These are phyloP conservation scores for Voacanga thouarsii DNA, from an alignment of 257 asterid species.

Conservation along the genomic window DNA sequence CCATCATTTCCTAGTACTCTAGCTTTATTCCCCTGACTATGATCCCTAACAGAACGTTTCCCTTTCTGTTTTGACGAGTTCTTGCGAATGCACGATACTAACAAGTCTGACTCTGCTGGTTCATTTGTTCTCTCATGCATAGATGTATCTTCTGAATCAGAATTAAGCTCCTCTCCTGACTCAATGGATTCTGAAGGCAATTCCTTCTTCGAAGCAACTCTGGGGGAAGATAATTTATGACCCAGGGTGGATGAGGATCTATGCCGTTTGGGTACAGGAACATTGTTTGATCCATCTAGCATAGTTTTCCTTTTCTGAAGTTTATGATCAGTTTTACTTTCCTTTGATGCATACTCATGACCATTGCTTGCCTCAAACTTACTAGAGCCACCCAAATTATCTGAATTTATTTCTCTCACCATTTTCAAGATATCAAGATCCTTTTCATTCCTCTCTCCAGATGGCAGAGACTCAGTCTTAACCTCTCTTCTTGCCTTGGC, in stretches of 20 bases:
- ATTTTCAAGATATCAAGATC: slow-evolving; percentile 76
- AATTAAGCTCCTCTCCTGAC: slow-evolving; percentile 46
- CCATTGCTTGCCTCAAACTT: slow-evolving; percentile 75
- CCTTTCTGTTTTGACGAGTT: slow-evolving; percentile 57
- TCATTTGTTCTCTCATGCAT: slow-evolving; percentile 40
- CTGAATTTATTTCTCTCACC: slow-evolving; percentile 82
- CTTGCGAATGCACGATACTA: slow-evolving; percentile 42
- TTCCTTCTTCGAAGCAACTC: slow-evolving; percentile 37
- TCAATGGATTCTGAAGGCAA: slow-evolving; percentile 37
- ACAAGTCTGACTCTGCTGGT: slow-evolving; percentile 50
- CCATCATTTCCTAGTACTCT: slow-evolving; percentile 28
- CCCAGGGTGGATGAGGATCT: slow-evolving; percentile 65
- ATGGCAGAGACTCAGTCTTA: slow-evolving; percentile 48
- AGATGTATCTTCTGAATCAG: slow-evolving; percentile 50
- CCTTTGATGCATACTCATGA: slow-evolving; percentile 40
- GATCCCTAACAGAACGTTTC: slow-evolving; percentile 47
- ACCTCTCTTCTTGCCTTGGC: slow-evolving; percentile 75
- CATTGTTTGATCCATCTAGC: slow-evolving; percentile 45
- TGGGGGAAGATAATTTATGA: slow-evolving; percentile 36
- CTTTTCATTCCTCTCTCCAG: slow-evolving; percentile 42
- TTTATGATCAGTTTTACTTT: slow-evolving; percentile 39
- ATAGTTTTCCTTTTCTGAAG: slow-evolving; percentile 57
- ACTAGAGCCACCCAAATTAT: slow-evolving; percentile 44
- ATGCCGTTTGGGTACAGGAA: slow-evolving; percentile 77
- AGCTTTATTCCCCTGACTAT: slow-evolving; percentile 30